These are phyloP conservation scores for Castanea sativa DNA, from an alignment of 306 rosid species.

Conservation along the genomic window DNA sequence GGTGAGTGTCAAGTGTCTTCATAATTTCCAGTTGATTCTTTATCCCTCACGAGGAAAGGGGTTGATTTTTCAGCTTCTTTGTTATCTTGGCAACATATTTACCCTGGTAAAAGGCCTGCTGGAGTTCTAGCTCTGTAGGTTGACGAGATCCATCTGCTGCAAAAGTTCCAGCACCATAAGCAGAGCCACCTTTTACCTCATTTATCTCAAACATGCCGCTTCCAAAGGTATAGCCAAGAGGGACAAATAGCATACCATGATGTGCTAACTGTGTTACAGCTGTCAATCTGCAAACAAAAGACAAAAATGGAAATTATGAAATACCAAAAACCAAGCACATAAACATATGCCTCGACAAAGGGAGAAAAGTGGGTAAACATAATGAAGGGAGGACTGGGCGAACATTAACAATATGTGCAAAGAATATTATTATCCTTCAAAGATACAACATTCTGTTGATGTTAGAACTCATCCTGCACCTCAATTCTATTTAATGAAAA, in stretches of 20 bases:
- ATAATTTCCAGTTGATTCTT: not conserved
- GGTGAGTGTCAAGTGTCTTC: not conserved
- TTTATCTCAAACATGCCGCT: conserved; percentile 80
- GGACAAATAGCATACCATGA: conserved; percentile 93
- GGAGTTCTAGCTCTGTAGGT: conserved; percentile 78
- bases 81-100: conserved; percentile 71
- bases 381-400: not conserved
- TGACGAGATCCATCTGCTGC: conserved; percentile 89
- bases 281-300: conserved; percentile 56
- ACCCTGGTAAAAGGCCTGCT: conserved; percentile 89
- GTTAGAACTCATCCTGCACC: not conserved
- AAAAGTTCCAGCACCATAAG: conserved; percentile 92
- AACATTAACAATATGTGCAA: not conserved
- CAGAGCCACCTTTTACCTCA: conserved; percentile 88
- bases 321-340: not conserved
- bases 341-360: not conserved
- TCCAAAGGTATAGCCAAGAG: conserved; percentile 90
- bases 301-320: not conserved
- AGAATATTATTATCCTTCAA: not conserved
- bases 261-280: conserved; percentile 86
- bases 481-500: not conserved
- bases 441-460: not conserved
- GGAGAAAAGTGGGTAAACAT: not conserved
- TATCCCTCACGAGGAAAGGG: not conserved
- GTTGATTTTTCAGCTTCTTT: conserved; percentile 57